A percentile compares a stretch with the other conserved stretches of the same genome.
Evolutionary conservation across 768 basidiomycete genomes (phyloP).

Genomic region (Russula ochroleuca): DNA sequence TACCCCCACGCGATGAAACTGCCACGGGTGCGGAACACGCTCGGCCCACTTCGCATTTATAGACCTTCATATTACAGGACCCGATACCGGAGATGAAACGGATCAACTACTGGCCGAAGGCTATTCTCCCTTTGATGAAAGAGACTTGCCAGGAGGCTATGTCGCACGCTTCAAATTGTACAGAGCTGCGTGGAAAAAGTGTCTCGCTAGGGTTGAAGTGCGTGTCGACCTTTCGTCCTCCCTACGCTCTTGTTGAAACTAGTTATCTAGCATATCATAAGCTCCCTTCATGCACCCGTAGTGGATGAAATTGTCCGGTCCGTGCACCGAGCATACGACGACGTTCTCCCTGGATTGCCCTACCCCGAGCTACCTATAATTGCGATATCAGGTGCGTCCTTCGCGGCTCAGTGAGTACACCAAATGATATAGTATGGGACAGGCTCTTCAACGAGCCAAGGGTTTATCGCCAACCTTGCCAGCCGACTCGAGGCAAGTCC

Average conservation of each 20-base stretch:
- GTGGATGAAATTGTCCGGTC: constrained; percentile 21
- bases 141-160: constrained; percentile 25
- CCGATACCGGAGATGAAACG: constrained; percentile 2
- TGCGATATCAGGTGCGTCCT: constrained; percentile 22
- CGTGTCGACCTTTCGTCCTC: neutral
- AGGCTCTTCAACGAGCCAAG: constrained; percentile 24
- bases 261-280: constrained; percentile 19
- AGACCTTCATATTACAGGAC: neutral
- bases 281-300: constrained; percentile 18
- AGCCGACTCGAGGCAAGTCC: constrained; percentile 13
- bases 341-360: constrained; percentile 26
- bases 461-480: constrained; percentile 15
- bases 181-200: constrained; percentile 23
- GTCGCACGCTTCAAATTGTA: constrained; percentile 22
- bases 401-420: neutral
- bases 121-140: constrained; percentile 21
- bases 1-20: constrained; percentile 19
- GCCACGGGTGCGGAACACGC: constrained; percentile 1
- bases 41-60: neutral
- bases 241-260: neutral
- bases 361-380: constrained; percentile 27
- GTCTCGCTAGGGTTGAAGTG: constrained; percentile 25
- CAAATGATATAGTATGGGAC: neutral
- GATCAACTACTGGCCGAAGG: constrained; percentile 10
- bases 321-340: constrained; percentile 26